Percentiles rank a stretch among this genome's conserved stretches.
Evolutionary conservation across 306 rosid species (phyloP).

Genomic region (Ormosia emarginata): DNA sequence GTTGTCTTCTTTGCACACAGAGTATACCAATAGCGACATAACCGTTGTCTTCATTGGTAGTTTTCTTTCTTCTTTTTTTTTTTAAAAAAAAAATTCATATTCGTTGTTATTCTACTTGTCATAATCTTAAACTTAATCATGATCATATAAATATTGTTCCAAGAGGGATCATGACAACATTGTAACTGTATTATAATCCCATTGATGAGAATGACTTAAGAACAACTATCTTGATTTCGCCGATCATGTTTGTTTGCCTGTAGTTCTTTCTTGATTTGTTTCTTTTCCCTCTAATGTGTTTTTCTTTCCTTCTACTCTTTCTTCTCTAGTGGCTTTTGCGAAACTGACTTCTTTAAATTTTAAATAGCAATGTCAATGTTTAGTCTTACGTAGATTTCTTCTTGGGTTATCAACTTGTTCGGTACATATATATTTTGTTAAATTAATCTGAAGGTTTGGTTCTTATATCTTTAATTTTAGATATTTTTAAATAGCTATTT

Average conservation of each 20-base stretch:
- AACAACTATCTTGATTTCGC: not conserved
- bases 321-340: not conserved
- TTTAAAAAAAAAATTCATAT: no score
- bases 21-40: not conserved
- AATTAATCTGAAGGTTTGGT: not conserved
- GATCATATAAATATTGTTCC: not conserved
- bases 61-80: not conserved
- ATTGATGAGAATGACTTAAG: not conserved
- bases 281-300: not conserved
- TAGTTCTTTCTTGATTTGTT: not conserved
- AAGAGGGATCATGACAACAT: not conserved
- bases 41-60: slow-evolving; percentile 30
- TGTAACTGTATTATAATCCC: not conserved
- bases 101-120: not conserved
- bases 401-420: not conserved
- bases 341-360: not conserved
- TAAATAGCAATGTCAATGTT: not conserved
- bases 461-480: no score
- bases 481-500: no score
- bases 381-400: not conserved
- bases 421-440: not conserved
- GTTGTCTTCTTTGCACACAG: not conserved
- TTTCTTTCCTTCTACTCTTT: not conserved
- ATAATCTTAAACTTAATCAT: not conserved
- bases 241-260: not conserved